Evolutionary conservation across 306 rosid genomes (phyloP).

Genomic region (Vigna reflexopilosa): DNA sequence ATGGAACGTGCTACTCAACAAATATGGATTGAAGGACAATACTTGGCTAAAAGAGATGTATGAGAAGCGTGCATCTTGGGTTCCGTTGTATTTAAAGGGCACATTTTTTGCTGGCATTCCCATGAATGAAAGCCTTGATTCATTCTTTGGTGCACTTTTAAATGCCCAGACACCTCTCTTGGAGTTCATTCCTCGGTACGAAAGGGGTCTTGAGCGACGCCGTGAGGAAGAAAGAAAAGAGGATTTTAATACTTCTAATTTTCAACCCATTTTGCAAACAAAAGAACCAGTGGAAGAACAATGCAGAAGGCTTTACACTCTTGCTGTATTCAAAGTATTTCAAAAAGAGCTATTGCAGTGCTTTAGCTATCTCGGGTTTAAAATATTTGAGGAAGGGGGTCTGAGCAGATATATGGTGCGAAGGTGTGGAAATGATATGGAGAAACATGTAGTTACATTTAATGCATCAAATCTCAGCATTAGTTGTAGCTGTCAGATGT

Average conservation of each 20-base stretch:
- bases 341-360: conserved; percentile 93
- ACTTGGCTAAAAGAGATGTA: conserved; percentile 89
- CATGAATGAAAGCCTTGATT: conserved; percentile 66
- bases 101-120: conserved; percentile 91
- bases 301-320: conserved; percentile 87
- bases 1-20: conserved; percentile 73
- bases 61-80: conserved; percentile 85
- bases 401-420: conserved; percentile 85
- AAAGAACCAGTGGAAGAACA: conserved; percentile 93
- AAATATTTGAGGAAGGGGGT: conserved; percentile 70
- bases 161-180: conserved; percentile 75
- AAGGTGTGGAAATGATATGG: conserved; percentile 74
- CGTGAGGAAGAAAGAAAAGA: conserved; percentile 90
- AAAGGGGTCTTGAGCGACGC: conserved; percentile 82
- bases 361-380: conserved; percentile 88
- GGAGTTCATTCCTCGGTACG: conserved; percentile 83
- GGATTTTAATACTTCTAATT: conserved; percentile 76
- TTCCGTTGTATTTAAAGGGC: conserved; percentile 73
- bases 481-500: conserved; percentile 92
- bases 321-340: conserved; percentile 74
- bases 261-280: conserved; percentile 88
- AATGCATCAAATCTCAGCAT: conserved; percentile 61
- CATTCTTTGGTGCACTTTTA: conserved; percentile 78
- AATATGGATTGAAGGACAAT: conserved; percentile 78
- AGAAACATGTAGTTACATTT: conserved; percentile 74